These are phyloP conservation scores for Vachellia collinsii DNA, from an alignment of 306 rosid species.

Conservation along the genomic window DNA sequence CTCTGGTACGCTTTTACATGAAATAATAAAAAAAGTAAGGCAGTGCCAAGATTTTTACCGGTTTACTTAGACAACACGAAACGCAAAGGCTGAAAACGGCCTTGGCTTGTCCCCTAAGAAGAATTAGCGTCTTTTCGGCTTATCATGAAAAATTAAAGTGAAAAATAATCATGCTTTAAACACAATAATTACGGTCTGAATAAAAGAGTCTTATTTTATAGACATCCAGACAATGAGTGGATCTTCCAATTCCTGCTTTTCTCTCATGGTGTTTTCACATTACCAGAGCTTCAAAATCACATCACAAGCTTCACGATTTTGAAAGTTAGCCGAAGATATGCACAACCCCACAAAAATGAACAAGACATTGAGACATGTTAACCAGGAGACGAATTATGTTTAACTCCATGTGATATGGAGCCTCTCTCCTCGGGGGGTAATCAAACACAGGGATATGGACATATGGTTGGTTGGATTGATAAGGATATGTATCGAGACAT, in stretches of 20 bases:
- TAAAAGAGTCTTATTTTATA: background rate
- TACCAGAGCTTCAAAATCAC: background rate
- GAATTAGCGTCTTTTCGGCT: constrained; percentile 37
- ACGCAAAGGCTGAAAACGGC: constrained; percentile 37
- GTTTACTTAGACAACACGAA: constrained; percentile 20
- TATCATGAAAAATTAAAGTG: constrained; percentile 35
- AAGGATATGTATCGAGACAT: constrained; percentile 4
- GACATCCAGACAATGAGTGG: constrained; percentile 14
- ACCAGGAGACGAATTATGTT: background rate
- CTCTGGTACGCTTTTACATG: background rate
- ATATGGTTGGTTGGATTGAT: constrained; percentile 12
- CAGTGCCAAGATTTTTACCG: background rate
- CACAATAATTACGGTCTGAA: constrained; percentile 34
- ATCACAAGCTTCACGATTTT: background rate
- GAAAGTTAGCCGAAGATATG: background rate
- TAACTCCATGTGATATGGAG: constrained; percentile 1
- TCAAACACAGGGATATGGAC: background rate
- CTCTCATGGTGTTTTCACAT: constrained; percentile 26
- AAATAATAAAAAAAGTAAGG: background rate
- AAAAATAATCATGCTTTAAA: constrained; percentile 38
- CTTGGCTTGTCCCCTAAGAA: constrained; percentile 39
- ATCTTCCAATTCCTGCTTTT: constrained; percentile 11
- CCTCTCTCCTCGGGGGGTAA: background rate
- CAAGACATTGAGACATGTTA: background rate
- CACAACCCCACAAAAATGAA: constrained; percentile 1